A percentile compares a stretch with the other conserved stretches of the same genome.
phyloP scores from a whole-genome alignment of 1,284 basidiomycete genomes.

The Fomitopsis palustris region DNA sequence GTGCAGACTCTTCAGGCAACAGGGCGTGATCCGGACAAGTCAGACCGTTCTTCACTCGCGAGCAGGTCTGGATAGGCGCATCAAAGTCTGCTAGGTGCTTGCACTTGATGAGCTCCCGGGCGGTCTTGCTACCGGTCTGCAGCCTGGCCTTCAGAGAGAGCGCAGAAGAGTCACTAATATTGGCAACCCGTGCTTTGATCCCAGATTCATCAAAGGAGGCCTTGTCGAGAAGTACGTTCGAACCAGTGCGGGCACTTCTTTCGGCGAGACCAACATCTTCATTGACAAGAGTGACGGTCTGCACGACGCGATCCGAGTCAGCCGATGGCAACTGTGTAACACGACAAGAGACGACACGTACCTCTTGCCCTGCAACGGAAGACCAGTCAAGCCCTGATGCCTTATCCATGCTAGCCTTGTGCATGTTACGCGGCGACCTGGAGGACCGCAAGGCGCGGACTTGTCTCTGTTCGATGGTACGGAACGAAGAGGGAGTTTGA shows the following conservation, averaged over 20 bases:
- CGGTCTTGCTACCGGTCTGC: background rate
- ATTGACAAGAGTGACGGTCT: background rate
- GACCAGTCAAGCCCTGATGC: background rate
- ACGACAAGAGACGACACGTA: no score
- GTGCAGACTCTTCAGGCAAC: background rate
- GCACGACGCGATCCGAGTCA: background rate
- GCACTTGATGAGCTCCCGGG: background rate
- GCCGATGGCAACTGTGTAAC: background rate
- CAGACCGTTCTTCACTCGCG: background rate
- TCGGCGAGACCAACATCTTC: background rate
- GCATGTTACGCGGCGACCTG: background rate
- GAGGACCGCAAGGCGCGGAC: background rate
- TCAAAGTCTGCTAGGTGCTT: background rate
- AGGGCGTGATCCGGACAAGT: background rate
- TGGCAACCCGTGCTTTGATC: no score
- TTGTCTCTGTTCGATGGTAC: background rate
- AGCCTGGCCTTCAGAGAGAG: background rate
- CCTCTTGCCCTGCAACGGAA: background rate
- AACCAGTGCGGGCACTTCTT: background rate
- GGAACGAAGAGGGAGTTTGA: background rate
- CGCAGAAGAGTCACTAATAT: no score
- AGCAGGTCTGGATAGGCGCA: background rate
- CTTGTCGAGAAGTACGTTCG: no score
- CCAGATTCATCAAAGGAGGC: no score
- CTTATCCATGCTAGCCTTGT: no score